Percentiles rank a stretch among this genome's conserved stretches.
Evolutionary conservation across 768 basidiomycete species (phyloP).

Genomic region (Leccinum longicurvipes): DNA sequence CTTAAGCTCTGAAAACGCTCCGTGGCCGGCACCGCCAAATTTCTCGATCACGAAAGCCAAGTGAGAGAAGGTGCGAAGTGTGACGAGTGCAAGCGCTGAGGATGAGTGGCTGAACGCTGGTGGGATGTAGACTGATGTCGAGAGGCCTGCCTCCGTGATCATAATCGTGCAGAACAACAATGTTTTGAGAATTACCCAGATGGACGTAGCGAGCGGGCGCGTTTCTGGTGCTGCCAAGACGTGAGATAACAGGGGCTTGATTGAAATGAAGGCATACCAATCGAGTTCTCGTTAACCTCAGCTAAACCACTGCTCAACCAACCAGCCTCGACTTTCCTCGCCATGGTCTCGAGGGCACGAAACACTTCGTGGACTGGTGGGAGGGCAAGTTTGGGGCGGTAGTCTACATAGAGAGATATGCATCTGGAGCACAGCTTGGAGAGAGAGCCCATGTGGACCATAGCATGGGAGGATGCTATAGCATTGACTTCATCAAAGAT

Average conservation of each 20-base stretch:
- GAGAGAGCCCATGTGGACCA: constrained; percentile 37
- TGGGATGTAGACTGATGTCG: constrained; percentile 50
- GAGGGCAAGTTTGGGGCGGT: constrained; percentile 29
- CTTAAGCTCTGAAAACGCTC: constrained; percentile 69
- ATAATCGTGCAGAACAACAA: constrained; percentile 71
- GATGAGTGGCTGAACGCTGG: constrained; percentile 39
- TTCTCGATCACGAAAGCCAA: constrained; percentile 76
- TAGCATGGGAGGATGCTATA: constrained; percentile 35
- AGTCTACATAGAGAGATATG: constrained; percentile 34
- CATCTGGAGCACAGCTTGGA: constrained; percentile 38
- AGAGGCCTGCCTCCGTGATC: constrained; percentile 61
- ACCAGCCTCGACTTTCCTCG: constrained; percentile 43
- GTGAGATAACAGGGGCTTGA: constrained; percentile 3
- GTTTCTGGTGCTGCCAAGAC: constrained; percentile 39
- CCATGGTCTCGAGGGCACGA: constrained; percentile 32
- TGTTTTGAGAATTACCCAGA: constrained; percentile 73
- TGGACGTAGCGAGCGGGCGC: constrained; percentile 41
- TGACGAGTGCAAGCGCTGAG: constrained; percentile 48
- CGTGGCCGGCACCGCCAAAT: constrained; percentile 62
- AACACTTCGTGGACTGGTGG: constrained; percentile 28
- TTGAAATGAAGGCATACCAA: constrained; percentile 35
- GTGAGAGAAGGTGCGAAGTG: constrained; percentile 57
- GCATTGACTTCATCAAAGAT: constrained; percentile 34
- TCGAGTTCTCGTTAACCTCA: constrained; percentile 18
- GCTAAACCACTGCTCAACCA: constrained; percentile 44